A percentile compares a stretch with the other conserved stretches of the same genome.
Conservation (phyloP, 305 asterid genomes). For the Fraxinus nigra region DNA sequence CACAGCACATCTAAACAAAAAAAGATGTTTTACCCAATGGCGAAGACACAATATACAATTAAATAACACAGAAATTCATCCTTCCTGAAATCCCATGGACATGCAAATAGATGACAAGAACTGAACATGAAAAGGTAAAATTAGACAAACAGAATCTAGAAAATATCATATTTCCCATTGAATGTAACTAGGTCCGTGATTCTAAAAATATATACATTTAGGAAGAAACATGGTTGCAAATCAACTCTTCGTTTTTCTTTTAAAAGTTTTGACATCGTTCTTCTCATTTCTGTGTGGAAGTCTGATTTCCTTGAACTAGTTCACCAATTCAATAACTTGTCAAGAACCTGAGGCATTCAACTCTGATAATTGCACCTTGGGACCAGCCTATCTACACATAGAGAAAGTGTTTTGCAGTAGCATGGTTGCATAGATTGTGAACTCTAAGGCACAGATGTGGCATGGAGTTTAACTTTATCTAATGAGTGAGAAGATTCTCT, state of each 20-base stretch:
- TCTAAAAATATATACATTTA: not conserved
- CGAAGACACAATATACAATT: conserved; percentile 10
- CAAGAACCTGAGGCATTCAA: not conserved
- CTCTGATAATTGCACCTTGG: not conserved
- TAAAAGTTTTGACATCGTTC: not conserved
- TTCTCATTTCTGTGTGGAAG: not conserved
- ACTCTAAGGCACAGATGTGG: not conserved
- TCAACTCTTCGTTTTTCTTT: not conserved
- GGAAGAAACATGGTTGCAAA: not conserved
- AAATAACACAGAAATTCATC: not conserved
- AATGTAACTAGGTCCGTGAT: conserved; percentile 14
- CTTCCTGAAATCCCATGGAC: not conserved
- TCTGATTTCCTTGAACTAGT: not conserved
- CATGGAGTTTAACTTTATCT: not conserved
- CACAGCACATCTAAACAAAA: not conserved
- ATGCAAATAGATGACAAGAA: not conserved
- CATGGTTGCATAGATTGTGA: not conserved
- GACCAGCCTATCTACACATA: not conserved
- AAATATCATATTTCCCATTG: conserved; percentile 8
- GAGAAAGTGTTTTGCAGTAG: not conserved
- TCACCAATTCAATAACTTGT: not conserved
- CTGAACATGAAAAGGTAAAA: not conserved
- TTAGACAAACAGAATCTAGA: not conserved
- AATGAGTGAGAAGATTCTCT: not conserved
- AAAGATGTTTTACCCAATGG: not conserved